These are phyloP conservation scores for Candida pseudofarinosa DNA, from an alignment of 805 yeast genomes.

Conservation along the genomic window DNA sequence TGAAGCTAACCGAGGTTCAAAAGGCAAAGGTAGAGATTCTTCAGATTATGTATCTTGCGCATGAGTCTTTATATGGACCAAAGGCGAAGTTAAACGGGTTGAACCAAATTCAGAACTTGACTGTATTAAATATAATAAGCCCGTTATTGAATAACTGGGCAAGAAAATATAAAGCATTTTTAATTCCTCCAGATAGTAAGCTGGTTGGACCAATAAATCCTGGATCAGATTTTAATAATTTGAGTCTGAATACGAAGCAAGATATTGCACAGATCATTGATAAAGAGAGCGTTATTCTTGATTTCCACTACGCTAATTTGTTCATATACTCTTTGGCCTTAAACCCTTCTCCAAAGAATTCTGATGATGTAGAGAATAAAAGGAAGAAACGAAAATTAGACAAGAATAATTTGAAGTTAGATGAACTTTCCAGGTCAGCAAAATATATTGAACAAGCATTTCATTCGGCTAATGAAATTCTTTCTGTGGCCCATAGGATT, in stretches of 20 bases:
- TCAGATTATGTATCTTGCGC: constrained; percentile 76
- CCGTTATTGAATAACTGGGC: constrained; percentile 82
- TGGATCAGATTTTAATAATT: constrained; percentile 19
- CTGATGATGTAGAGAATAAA: constrained; percentile 6
- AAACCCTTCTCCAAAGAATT: constrained; percentile 32
- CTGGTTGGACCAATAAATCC: neutral
- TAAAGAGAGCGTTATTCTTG: constrained; percentile 70
- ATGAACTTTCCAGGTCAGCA: constrained; percentile 69
- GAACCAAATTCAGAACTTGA: constrained; percentile 61
- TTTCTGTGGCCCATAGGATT: constrained; percentile 66
- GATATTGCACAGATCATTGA: constrained; percentile 47
- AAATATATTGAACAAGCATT: constrained; percentile 79
- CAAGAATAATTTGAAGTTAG: constrained; percentile 45
- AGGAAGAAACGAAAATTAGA: constrained; percentile 12
- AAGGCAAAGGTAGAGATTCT: constrained; percentile 76
- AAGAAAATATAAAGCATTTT: constrained; percentile 51
- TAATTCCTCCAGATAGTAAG: constrained; percentile 29
- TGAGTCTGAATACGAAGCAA: constrained; percentile 31
- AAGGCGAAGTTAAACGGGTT: constrained; percentile 50
- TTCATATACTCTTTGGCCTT: constrained; percentile 83
- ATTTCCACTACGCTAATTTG: constrained; percentile 77
- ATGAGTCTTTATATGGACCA: constrained; percentile 74
- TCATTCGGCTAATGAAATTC: constrained; percentile 75
- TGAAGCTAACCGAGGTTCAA: constrained; percentile 59
- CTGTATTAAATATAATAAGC: constrained; percentile 66